Evolutionary conservation across 257 asterid species (phyloP), one percentile per base, ranked within the genome.

Genomic region (Solanum pinnatisectum): DNA sequence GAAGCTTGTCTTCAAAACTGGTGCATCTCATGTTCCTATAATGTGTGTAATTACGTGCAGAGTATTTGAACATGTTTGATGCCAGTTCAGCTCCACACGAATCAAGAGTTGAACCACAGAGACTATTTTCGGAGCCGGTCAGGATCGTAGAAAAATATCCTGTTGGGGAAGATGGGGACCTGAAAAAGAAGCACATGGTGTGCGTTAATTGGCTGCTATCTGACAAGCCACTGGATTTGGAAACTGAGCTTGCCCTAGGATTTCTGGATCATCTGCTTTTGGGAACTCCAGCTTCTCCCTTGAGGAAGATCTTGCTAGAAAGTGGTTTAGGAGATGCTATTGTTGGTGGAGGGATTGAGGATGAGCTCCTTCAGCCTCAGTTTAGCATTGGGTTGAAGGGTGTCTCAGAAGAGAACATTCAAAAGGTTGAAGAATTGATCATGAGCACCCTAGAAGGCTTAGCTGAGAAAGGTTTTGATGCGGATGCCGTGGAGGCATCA

Each of bases 231-330:
- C 92, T 97, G 65, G 99, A 97, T 91, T 91, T 96, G 90, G 99
- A 97, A 93, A 95, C 98, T 39, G 99, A 97, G 91, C 94, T 97
- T 76, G 95, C 99, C 44, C 49, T 97, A 89, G 98, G 98, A 59
- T 97, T 97, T 89, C 84, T 97, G 89, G 98, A 97, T 88, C 99
- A 97, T 91, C 92, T 97, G 85, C 90, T 95, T 94, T 87, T 96
- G 93, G 99, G 99, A 88, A 97, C 99, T 88, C 99, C 99, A 49
- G 99, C 99, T 90, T 94, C 99, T 90, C 98, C 99, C 86, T 89
- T 97, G 96, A 93, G 98, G 90, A 97, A 97, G 93, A 93, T 92
- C 90, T 90, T 97, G 90, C 94, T 97, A 78, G 99, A 96, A 94
- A 97, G 99, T 93, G 98, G 98, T 86, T 90, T 95, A 9, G 99